Evolutionary conservation across 805 yeast species (phyloP).

Genomic region (Candida koratica): DNA sequence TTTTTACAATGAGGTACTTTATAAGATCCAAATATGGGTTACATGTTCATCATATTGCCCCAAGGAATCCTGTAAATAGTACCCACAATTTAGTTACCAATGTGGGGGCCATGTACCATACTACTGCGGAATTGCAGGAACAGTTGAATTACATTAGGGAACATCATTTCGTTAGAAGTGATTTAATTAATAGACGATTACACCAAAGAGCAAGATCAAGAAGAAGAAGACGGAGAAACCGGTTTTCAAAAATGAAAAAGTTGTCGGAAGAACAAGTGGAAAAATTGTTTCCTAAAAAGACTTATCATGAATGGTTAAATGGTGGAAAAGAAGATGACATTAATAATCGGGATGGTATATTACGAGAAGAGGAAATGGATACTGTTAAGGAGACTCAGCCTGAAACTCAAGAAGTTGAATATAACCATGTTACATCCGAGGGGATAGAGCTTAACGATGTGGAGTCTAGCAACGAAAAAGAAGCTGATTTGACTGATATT

Average conservation of each 20-base stretch:
- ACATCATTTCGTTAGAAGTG: constrained; percentile 30
- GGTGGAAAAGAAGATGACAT: constrained; percentile 56
- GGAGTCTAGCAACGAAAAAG: background rate
- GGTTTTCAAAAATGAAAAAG: constrained; percentile 47
- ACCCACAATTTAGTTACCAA: background rate
- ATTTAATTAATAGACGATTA: constrained; percentile 25
- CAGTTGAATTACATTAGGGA: constrained; percentile 34
- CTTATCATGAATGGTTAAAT: constrained; percentile 57
- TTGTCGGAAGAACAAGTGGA: constrained; percentile 57
- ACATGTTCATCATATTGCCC: constrained; percentile 37
- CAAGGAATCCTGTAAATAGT: constrained; percentile 20
- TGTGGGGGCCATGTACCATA: constrained; percentile 8
- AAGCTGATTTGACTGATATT: background rate
- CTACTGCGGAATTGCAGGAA: constrained; percentile 28
- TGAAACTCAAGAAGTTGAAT: background rate
- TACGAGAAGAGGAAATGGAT: constrained; percentile 30
- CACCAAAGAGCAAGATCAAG: constrained; percentile 32
- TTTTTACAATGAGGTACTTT: constrained; percentile 59
- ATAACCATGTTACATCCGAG: background rate
- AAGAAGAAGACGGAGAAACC: constrained; percentile 36
- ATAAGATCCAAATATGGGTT: constrained; percentile 55
- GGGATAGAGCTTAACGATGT: constrained; percentile 1
- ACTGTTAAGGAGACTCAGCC: background rate
- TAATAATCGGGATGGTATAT: constrained; percentile 41
- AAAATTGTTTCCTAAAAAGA: constrained; percentile 52